Percentiles rank a stretch among this genome's conserved stretches.
Evolutionary conservation across 768 basidiomycete species (phyloP).

Genomic region (Coprinellus aureogranulatus): DNA sequence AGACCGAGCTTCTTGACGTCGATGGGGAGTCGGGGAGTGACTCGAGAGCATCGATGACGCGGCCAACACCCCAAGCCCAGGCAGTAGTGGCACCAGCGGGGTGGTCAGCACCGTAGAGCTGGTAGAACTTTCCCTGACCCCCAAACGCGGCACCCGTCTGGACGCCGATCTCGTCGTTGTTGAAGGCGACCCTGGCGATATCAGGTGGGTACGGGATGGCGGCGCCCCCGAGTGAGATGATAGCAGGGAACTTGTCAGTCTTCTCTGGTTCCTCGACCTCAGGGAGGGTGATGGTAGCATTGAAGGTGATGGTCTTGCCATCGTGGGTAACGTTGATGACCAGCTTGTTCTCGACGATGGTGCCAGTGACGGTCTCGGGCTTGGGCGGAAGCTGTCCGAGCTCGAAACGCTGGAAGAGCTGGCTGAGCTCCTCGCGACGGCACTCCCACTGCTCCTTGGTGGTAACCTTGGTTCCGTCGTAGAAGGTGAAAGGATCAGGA

Average conservation of each 20-base stretch:
- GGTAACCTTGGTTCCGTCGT: conserved; percentile 39
- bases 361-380: conserved; percentile 44
- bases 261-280: too few species aligned
- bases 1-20: conserved; percentile 50
- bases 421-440: conserved; percentile 46
- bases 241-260: conserved; percentile 45
- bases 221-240: conserved; percentile 50
- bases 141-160: conserved; percentile 44
- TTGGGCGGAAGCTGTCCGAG: conserved; percentile 48
- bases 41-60: conserved; percentile 59
- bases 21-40: conserved; percentile 39
- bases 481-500: conserved; percentile 54
- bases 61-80: conserved; percentile 60
- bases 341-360: conserved; percentile 42
- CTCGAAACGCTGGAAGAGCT: conserved; percentile 53
- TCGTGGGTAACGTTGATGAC: conserved; percentile 46
- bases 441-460: conserved; percentile 51
- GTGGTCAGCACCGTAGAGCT: conserved; percentile 45
- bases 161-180: conserved; percentile 52
- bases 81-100: conserved; percentile 54
- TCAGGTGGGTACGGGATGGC: conserved; percentile 38
- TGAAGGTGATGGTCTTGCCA: conserved; percentile 49
- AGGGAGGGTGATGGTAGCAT: conserved; percentile 44
- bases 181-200: conserved; percentile 47
- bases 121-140: conserved; percentile 57